Evolutionary conservation across 2,329 filamentous ascomycete genomes (phyloP).

Genomic region (Colletotrichum higginsianum): DNA sequence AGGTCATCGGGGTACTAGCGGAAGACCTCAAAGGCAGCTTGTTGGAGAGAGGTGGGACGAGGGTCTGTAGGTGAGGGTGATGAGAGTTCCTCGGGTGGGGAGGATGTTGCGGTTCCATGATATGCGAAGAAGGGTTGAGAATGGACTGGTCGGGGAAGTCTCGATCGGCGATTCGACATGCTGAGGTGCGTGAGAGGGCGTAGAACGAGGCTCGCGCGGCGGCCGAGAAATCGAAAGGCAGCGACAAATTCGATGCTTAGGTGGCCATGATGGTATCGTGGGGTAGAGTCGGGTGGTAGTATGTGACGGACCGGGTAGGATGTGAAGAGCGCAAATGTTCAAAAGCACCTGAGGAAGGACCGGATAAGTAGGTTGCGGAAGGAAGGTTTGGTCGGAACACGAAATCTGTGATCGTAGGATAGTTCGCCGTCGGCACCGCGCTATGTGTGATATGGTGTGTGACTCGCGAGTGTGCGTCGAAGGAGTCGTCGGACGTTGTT

Average conservation of each 20-base stretch:
- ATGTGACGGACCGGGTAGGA: neutral
- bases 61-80: constrained; percentile 37
- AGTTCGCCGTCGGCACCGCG: neutral
- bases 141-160: constrained; percentile 34
- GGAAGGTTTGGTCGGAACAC: constrained; percentile 8
- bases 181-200: constrained; percentile 35
- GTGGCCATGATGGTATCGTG: constrained; percentile 28
- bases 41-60: constrained; percentile 50
- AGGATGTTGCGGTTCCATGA: constrained; percentile 36
- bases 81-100: constrained; percentile 32
- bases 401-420: neutral
- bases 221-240: constrained; percentile 33
- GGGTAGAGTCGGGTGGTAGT: neutral
- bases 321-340: neutral
- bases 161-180: constrained; percentile 43
- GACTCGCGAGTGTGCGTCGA: neutral
- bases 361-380: neutral
- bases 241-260: constrained; percentile 23
- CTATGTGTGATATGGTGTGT: neutral
- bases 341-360: constrained; percentile 6
- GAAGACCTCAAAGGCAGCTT: constrained; percentile 64
- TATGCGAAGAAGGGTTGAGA: constrained; percentile 12
- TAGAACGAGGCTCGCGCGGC: constrained; percentile 41
- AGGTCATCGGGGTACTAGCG: constrained; percentile 72
- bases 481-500: constrained; percentile 3